phyloP scores from a whole-genome alignment of 768 basidiomycete genomes.

The Sistotremastrum suecicum region DNA sequence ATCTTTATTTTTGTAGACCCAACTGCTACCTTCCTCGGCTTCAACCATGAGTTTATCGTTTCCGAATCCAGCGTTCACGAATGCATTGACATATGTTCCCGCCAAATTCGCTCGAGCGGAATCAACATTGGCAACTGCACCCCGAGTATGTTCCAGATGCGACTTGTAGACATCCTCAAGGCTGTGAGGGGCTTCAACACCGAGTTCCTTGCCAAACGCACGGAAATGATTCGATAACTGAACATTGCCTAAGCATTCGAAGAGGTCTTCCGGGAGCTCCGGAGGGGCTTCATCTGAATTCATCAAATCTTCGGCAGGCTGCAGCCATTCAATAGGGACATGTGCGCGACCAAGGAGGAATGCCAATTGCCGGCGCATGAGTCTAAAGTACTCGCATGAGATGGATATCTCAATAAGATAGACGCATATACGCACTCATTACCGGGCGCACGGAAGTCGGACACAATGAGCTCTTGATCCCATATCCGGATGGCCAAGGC shows the following conservation, averaged over 20 bases:
- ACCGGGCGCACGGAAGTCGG: constrained; percentile 80
- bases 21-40: constrained; percentile 91
- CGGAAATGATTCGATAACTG: constrained; percentile 75
- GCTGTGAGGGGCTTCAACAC: constrained; percentile 77
- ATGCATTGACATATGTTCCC: constrained; percentile 96
- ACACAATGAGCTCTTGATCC: constrained; percentile 62
- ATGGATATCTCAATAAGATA: neutral
- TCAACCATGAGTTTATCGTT: constrained; percentile 98
- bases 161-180: constrained; percentile 96
- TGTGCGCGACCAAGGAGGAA: constrained; percentile 88
- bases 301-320: constrained; percentile 35
- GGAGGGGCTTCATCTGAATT: constrained; percentile 30
- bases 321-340: constrained; percentile 81
- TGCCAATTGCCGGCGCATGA: constrained; percentile 92
- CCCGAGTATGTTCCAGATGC: constrained; percentile 81
- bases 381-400: constrained; percentile 21
- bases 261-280: constrained; percentile 68
- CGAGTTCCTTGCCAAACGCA: constrained; percentile 87
- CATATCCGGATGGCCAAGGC: constrained; percentile 74
- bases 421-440: constrained; percentile 50
- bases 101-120: constrained; percentile 91
- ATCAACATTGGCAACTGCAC: constrained; percentile 65
- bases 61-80: constrained; percentile 96
- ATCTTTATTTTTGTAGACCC: constrained; percentile 99
- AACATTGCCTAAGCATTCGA: constrained; percentile 78